These are phyloP conservation scores for Apodospora peruviana DNA, from an alignment of 495 filamentous ascomycete species.

Conservation along the genomic window DNA sequence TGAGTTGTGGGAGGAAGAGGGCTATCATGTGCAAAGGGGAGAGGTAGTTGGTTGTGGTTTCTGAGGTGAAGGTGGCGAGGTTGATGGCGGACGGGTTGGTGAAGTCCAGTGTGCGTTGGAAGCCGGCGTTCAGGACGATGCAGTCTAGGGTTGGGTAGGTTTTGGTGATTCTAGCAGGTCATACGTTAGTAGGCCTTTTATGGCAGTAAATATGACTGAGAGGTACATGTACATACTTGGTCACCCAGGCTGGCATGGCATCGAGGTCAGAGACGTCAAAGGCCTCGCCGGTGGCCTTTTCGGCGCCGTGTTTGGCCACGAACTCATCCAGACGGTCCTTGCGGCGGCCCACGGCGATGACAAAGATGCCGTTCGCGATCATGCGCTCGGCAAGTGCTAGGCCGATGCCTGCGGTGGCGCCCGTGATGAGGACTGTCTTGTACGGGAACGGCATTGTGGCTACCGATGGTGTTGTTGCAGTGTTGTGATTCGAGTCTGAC, in stretches of 20 bases:
- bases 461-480: no score
- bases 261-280: conserved; percentile 64
- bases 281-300: conserved; percentile 43
- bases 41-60: conserved; percentile 65
- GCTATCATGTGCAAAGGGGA: conserved; percentile 55
- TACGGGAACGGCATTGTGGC: conserved; percentile 54
- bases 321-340: conserved; percentile 61
- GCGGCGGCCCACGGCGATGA: conserved; percentile 61
- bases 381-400: conserved; percentile 57
- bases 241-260: conserved; percentile 51
- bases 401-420: conserved; percentile 70
- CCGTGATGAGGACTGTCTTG: conserved; percentile 64
- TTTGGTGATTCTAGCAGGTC: conserved; percentile 43
- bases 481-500: no score
- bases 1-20: conserved; percentile 59
- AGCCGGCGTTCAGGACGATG: conserved; percentile 54
- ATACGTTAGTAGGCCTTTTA: no score
- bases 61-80: conserved; percentile 45
- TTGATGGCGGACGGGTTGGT: conserved; percentile 52
- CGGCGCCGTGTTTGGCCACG: conserved; percentile 50
- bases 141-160: conserved; percentile 53
- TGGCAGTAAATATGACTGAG: no score
- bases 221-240: conserved; percentile 29
- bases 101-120: conserved; percentile 56
- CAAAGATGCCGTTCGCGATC: conserved; percentile 51